Conservation (phyloP, 441 rosid species). For the Syzygium syzygioides region DNA sequence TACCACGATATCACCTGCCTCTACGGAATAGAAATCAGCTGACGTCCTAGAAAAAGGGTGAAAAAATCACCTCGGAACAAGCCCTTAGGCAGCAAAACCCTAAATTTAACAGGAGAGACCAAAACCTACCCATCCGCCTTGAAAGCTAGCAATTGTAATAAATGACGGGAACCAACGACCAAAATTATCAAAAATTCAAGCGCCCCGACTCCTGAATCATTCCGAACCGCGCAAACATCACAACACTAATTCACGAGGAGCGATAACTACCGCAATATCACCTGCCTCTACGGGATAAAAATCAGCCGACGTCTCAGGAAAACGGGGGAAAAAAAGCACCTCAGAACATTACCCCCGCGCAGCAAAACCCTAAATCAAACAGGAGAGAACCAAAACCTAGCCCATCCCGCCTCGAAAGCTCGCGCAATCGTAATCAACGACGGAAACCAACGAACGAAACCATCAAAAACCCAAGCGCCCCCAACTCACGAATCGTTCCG, state of each 20-base stretch:
- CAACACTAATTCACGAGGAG: background rate
- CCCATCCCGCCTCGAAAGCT: background rate
- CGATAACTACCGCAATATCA: background rate
- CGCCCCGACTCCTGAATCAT: background rate
- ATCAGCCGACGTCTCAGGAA: background rate
- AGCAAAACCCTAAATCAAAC: too few relatives aligned
- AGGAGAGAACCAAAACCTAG: background rate
- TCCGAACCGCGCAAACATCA: background rate
- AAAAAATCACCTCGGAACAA: too few relatives aligned
- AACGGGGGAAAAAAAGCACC: too few relatives aligned
- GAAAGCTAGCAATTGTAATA: background rate
- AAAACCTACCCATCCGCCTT: background rate
- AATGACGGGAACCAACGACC: background rate
- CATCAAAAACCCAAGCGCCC: background rate
- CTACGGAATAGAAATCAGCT: background rate
- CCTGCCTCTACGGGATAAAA: background rate
- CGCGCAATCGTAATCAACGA: background rate
- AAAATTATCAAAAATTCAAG: background rate
- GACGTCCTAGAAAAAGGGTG: background rate
- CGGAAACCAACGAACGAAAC: background rate
- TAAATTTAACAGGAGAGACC: background rate
- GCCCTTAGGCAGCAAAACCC: too few relatives aligned
- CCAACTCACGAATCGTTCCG: background rate
- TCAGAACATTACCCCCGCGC: background rate
- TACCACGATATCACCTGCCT: background rate